Evolutionary conservation across 306 rosid species (phyloP), one percentile per base, ranked within the genome.

Genomic region (Biancaea sappan): DNA sequence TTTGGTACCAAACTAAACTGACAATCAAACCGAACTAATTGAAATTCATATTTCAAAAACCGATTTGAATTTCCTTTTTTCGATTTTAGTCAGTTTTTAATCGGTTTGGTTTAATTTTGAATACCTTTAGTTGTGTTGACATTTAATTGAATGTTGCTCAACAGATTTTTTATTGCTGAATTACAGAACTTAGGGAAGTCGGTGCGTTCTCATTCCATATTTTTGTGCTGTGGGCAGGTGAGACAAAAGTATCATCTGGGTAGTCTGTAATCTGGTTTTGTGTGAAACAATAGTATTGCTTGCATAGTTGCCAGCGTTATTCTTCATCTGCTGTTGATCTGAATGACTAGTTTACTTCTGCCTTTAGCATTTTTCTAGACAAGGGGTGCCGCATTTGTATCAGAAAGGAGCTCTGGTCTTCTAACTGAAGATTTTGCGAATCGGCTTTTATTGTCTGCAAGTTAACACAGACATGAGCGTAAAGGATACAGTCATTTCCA

Each of bases 141-240:
- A 75, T 75, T 67, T 69, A 64, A 69, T 72, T 56, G 24, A 6
- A 48, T 10, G 25, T 31, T n/a, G 86, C 80, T 46, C 1, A 71
- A 37, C 25, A 51, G 69, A 28, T 67, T 80, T 74, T 77, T 83
- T 68, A 50, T 86, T 68, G 75, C 79, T 87, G 80, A 82, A 83
- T 81, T 79, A 83, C 87, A 86, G 89, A 90, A 75, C 79, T 25
- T 84, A 80, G 87, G 76, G 85, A 79, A 62, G 84, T 57, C 67
- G 82, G 87, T 84, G 76, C 84, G 80, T 84, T 84, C 79, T 80
- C 85, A 73, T 71, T 84, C 86, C 68, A 75, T 76, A 71, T 76
- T 66, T 66, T 47, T 80, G 86, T 79, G 86, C 82, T 77, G 79
- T 84, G 83, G 74, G 74, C 90, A 87, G 89, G 87, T 84, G 90